Base-by-base conservation (phyloP, 208 protist genomes). In the Trypanosoma cruzi region DNA sequence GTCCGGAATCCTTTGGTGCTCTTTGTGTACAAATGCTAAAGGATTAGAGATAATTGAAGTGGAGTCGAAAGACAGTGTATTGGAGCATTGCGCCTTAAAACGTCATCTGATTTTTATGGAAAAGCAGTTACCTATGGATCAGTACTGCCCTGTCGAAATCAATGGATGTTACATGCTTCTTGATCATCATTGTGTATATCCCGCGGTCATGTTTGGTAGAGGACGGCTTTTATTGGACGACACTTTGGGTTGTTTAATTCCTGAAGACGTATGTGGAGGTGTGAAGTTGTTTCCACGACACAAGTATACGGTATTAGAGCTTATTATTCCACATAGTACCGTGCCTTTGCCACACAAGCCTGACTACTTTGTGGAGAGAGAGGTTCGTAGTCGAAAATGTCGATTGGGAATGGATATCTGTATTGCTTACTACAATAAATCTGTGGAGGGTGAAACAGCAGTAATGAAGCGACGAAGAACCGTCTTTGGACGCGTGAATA, bases 151-250 rank as follows among this genome's bases (percentile, higher is more conserved):
- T 29, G 84, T 93, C 2, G 77, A 86, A 48, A 54, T 96, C 20
- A 67, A 94, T 69, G 85, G 85, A 28, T 75, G 79, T 18, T 72
- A 71, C 32, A 82, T 93, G 69, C 81, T 93, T 58, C 68, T 96
- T 20, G 85, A 93, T 59, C 87, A 94, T 59, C 86, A 94, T 64
- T 90, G 82, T 73, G 31, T 96, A 26, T 94, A 93, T 71, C 88
- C 88, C 4, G 52, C 50, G 8, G 63, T 67, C 37, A 86, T 88
- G 72, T 94, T 91, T 61, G 90, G 90, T 7, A 72, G 69, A 13
- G 88, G 90, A 8, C 75, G 80, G 29, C 10, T 92, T 16, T 54
- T 96, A 20, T 74, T 92, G 69, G 77, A 96, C 61, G 73, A 77
- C 20, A 92, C 85, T 24, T 77, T 94, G 32, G 88, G 88, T 11